Evolutionary conservation across 2,329 filamentous ascomycete genomes (phyloP).

Genomic region (Alternaria viburni): DNA sequence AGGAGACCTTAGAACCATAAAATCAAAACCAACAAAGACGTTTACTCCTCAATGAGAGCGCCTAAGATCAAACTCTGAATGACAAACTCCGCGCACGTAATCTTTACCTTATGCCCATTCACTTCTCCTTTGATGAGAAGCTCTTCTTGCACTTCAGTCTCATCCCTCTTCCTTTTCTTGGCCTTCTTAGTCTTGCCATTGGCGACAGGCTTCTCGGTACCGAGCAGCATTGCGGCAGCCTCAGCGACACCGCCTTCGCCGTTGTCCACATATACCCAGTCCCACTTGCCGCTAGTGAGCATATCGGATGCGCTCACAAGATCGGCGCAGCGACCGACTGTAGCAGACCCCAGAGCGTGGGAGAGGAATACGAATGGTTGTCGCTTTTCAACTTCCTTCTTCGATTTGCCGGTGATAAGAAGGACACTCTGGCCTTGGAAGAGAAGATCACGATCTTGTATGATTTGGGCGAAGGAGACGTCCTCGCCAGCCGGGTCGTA

Average conservation of each 20-base stretch:
- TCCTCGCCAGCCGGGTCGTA: conserved; percentile 64
- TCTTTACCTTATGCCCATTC: conserved; percentile 62
- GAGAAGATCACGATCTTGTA: conserved; percentile 61
- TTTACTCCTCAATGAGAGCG: conserved; percentile 69
- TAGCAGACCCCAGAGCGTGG: conserved; percentile 74
- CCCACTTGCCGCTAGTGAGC: conserved; percentile 67
- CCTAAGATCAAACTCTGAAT: conserved; percentile 93
- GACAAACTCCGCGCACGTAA: conserved; percentile 84
- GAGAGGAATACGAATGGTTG: conserved; percentile 81
- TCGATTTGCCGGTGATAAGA: conserved; percentile 70
- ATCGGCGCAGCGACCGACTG: conserved; percentile 69
- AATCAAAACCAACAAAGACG: not conserved
- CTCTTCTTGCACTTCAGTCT: conserved; percentile 26
- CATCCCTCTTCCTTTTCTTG: conserved; percentile 52
- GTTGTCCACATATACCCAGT: conserved; percentile 82
- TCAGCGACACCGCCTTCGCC: conserved; percentile 65
- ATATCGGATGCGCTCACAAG: conserved; percentile 68
- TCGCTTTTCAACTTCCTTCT: conserved; percentile 67
- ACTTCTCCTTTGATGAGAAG: conserved; percentile 42
- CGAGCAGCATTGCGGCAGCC: conserved; percentile 60
- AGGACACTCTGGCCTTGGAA: conserved; percentile 71
- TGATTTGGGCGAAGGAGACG: conserved; percentile 32
- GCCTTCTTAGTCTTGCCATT: conserved; percentile 34
- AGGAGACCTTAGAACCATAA: not conserved
- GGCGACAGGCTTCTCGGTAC: conserved; percentile 17